Evolutionary conservation across 192 early-diverging fungal genomes (phyloP).

Genomic region (Podochytrium sp.): DNA sequence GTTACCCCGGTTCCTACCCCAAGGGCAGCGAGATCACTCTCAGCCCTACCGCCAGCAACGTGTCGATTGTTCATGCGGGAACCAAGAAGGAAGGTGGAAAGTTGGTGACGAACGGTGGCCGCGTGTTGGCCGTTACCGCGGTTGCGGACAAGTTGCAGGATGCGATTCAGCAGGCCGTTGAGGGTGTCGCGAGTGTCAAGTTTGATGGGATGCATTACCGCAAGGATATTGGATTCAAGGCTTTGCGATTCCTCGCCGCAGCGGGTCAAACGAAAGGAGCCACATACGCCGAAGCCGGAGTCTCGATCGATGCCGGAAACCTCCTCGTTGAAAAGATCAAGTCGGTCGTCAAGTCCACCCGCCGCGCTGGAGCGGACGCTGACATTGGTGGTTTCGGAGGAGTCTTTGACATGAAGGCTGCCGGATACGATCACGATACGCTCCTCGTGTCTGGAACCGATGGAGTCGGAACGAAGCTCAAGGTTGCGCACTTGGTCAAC

Average conservation of each 20-base stretch:
- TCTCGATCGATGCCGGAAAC: slow-evolving; percentile 96
- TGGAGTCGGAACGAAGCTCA: slow-evolving; percentile 98
- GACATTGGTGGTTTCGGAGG: slow-evolving; percentile 99
- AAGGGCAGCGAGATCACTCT: slow-evolving; percentile 82
- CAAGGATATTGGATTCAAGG: slow-evolving; percentile 88
- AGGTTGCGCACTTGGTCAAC: slow-evolving; percentile 83
- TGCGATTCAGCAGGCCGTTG: slow-evolving; percentile 83
- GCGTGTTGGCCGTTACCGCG: slow-evolving; percentile 92
- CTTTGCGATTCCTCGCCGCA: slow-evolving; percentile 32
- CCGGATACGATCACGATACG: slow-evolving; percentile 85
- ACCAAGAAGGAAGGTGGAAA: slow-evolving; percentile 62
- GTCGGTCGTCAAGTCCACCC: slow-evolving; percentile 90
- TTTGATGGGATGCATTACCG: slow-evolving; percentile 91
- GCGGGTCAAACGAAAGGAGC: slow-evolving; percentile 57
- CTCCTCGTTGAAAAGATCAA: slow-evolving; percentile 94
- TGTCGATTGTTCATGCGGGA: slow-evolving; percentile 92
- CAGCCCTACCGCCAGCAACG: slow-evolving; percentile 47
- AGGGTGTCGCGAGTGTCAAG: slow-evolving; percentile 54
- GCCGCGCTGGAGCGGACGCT: slow-evolving; percentile 89
- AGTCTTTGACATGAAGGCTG: slow-evolving; percentile 92
- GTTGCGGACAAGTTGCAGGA: slow-evolving; percentile 70
- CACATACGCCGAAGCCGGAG: slow-evolving; percentile 96
- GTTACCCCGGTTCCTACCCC: slow-evolving; percentile 88
- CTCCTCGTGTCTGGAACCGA: slow-evolving; percentile 98
- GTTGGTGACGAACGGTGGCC: slow-evolving; percentile 88